Evolutionary conservation across 768 basidiomycete species (phyloP).

Genomic region (Kwoniella europaea): DNA sequence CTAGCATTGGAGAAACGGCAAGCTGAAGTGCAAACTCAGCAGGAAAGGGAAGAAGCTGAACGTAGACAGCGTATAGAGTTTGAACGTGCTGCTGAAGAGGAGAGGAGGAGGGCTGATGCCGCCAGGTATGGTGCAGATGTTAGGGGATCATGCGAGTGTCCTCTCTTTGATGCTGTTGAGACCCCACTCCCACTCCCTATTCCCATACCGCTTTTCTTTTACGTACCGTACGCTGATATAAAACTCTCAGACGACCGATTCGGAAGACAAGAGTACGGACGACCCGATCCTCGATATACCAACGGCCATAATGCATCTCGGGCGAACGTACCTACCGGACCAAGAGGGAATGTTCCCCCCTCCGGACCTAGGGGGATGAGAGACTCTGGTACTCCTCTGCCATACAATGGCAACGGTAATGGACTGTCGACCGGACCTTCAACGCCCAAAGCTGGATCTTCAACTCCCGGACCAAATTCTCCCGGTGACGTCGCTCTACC

Average conservation of each 20-base stretch:
- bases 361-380: constrained; percentile 55
- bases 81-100: constrained; percentile 76
- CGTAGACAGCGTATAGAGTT: constrained; percentile 70
- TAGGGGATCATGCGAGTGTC: constrained; percentile 21
- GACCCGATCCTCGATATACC: constrained; percentile 21
- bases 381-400: constrained; percentile 16
- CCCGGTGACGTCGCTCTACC: constrained; percentile 41
- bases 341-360: constrained; percentile 65
- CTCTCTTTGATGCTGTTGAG: not conserved
- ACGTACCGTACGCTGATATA: not conserved
- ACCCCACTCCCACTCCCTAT: too few relatives aligned
- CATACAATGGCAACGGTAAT: constrained; percentile 24
- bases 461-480: constrained; percentile 54
- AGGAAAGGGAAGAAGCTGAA: constrained; percentile 68
- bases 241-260: constrained; percentile 13
- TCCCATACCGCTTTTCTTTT: too few relatives aligned
- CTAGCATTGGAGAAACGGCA: constrained; percentile 85
- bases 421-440: constrained; percentile 13
- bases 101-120: constrained; percentile 60
- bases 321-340: constrained; percentile 70
- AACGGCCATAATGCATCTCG: constrained; percentile 11
- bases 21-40: constrained; percentile 77
- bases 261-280: constrained; percentile 26
- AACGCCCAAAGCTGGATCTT: constrained; percentile 45
- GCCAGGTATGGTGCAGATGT: constrained; percentile 58